phyloP scores from a whole-genome alignment of 192 early-diverging fungal genomes.

The Coemansia sp. region DNA sequence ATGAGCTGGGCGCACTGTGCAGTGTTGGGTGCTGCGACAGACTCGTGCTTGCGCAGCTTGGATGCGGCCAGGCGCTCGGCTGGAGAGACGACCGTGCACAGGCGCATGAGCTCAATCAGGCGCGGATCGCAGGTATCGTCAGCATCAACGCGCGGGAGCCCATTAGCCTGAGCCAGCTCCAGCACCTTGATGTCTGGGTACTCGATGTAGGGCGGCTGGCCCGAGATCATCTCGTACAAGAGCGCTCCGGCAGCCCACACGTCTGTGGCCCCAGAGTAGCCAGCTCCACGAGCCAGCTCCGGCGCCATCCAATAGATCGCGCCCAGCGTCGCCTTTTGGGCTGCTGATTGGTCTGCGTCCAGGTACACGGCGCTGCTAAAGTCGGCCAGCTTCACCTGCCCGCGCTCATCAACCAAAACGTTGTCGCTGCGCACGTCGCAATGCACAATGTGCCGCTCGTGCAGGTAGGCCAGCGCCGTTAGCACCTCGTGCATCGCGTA shows the following conservation, averaged over 20 bases:
- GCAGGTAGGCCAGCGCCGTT: conserved; percentile 53
- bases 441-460: conserved; percentile 51
- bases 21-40: conserved; percentile 22
- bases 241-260: conserved; percentile 54
- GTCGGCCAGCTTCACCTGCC: conserved; percentile 67
- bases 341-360: conserved; percentile 36
- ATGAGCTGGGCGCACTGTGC: conserved; percentile 43
- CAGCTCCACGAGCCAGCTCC: conserved; percentile 50
- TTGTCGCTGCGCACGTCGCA: conserved; percentile 59
- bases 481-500: conserved; percentile 50
- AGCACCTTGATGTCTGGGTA: conserved; percentile 54
- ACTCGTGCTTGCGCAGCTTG: conserved; percentile 49
- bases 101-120: conserved; percentile 39
- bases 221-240: conserved; percentile 54
- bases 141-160: conserved; percentile 32
- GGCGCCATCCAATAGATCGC: conserved; percentile 58
- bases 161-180: conserved; percentile 48
- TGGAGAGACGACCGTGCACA: conserved; percentile 24
- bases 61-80: conserved; percentile 34
- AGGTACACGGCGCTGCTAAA: conserved; percentile 52
- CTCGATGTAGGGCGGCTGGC: conserved; percentile 56
- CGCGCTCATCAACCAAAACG: conserved; percentile 53
- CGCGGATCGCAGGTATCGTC: conserved; percentile 25
- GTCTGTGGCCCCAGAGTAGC: conserved; percentile 42
- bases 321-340: conserved; percentile 44